phyloP scores from a whole-genome alignment of 2,329 filamentous ascomycete genomes.

The Rhynchosporium graminicola region DNA sequence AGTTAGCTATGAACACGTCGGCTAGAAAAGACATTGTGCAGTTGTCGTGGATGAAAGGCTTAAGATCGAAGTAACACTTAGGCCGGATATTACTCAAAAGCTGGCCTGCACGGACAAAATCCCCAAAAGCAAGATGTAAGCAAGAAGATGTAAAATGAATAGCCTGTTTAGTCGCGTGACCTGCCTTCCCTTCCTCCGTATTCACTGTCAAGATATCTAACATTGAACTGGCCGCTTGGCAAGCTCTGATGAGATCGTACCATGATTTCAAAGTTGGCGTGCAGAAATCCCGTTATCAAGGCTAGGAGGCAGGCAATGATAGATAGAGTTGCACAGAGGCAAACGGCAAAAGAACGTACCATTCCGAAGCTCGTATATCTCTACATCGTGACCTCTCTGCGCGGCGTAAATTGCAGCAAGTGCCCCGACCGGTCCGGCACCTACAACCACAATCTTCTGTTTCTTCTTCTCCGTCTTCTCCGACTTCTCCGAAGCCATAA shows the following conservation, averaged over 20 bases:
- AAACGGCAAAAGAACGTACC: conserved; percentile 55
- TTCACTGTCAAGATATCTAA: neutral
- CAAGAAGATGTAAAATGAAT: neutral
- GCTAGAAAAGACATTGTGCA: neutral
- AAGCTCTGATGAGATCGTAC: neutral
- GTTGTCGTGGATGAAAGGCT: neutral
- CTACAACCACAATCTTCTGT: conserved; percentile 70
- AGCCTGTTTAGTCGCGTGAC: conserved; percentile 1
- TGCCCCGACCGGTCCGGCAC: conserved; percentile 90
- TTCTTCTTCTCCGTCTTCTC: conserved; percentile 30
- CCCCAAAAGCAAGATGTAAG: neutral
- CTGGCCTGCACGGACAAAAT: neutral
- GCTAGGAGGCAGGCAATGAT: conserved; percentile 39
- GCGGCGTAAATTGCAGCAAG: conserved; percentile 92
- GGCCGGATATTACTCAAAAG: neutral
- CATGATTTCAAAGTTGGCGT: neutral
- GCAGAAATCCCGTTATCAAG: neutral
- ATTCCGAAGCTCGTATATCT: conserved; percentile 89
- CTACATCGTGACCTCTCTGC: conserved; percentile 81
- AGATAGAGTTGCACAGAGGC: neutral
- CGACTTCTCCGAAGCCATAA: conserved; percentile 18
- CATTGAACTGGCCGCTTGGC: neutral
- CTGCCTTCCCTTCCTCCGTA: conserved; percentile 4
- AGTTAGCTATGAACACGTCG: neutral
- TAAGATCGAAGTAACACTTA: neutral